phyloP scores from a whole-genome alignment of 1,284 basidiomycete genomes.

The Cyathus olla region DNA sequence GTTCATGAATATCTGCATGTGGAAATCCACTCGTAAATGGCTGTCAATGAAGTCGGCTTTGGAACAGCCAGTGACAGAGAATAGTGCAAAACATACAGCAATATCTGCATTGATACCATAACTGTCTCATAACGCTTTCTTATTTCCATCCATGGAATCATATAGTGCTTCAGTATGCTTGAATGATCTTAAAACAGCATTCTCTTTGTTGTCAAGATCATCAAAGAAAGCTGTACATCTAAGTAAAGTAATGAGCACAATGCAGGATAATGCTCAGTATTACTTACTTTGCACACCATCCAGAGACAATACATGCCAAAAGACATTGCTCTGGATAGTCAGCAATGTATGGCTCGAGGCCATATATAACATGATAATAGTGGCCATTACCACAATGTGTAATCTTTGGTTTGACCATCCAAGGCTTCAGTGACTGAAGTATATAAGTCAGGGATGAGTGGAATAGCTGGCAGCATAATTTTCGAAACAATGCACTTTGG shows the following conservation, averaged over 20 bases:
- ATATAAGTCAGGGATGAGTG: slow-evolving; percentile 34
- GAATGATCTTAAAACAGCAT: not conserved
- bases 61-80: not conserved
- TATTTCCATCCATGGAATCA: not conserved
- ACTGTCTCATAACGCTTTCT: slow-evolving; percentile 6
- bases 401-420: slow-evolving; percentile 39
- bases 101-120: slow-evolving; percentile 12
- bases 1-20: slow-evolving; percentile 44
- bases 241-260: not conserved
- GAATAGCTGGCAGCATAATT: slow-evolving; percentile 38
- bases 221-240: slow-evolving; percentile 13
- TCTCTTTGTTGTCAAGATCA: slow-evolving; percentile 8
- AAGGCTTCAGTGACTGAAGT: slow-evolving; percentile 22
- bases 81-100: not conserved
- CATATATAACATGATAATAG: slow-evolving; percentile 31
- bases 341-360: slow-evolving; percentile 42
- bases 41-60: slow-evolving; percentile 12
- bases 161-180: slow-evolving; percentile 11
- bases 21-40: slow-evolving; percentile 48
- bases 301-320: slow-evolving; percentile 33
- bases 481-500: slow-evolving; percentile 21
- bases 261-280: not conserved
- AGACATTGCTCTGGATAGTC: slow-evolving; percentile 44
- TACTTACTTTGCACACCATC: slow-evolving; percentile 42
- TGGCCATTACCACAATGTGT: slow-evolving; percentile 32